phyloP scores from a whole-genome alignment of 2,329 filamentous ascomycete genomes.

The Parascedosporium putredinis region DNA sequence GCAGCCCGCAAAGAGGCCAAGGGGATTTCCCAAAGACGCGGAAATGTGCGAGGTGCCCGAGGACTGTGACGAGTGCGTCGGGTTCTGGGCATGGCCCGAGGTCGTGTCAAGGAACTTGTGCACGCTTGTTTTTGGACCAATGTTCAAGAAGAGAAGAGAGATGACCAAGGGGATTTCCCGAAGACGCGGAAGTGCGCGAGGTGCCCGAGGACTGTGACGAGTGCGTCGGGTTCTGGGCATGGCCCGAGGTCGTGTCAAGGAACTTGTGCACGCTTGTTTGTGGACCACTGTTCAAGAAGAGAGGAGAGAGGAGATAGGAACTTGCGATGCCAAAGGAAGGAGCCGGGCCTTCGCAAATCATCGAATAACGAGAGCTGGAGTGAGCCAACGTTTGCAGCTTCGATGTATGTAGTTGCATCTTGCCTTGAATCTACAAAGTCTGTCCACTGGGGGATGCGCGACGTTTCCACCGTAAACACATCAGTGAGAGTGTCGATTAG shows the following conservation, averaged over 20 bases:
- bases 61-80: not conserved
- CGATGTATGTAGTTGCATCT: no score
- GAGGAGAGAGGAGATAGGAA: no score
- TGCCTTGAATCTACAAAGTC: no score
- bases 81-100: not conserved
- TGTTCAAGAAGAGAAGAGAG: no score
- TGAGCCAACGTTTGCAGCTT: no score
- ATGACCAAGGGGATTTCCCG: not conserved
- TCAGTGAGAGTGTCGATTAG: not conserved
- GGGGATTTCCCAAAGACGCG: not conserved
- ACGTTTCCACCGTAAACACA: no score
- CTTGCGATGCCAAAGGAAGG: no score
- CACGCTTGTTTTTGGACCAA: not conserved
- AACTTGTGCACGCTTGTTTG: not conserved
- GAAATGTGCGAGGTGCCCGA: not conserved
- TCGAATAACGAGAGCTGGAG: no score
- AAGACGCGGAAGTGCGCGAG: not conserved
- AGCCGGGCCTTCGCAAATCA: no score
- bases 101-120: not conserved
- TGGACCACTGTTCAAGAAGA: no score
- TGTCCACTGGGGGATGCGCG: no score
- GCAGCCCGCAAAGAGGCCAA: no score
- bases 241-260: not conserved
- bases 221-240: not conserved
- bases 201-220: not conserved